These are phyloP conservation scores for Trypanosoma platydactyli DNA, from an alignment of 208 protist genomes.

Conservation along the genomic window DNA sequence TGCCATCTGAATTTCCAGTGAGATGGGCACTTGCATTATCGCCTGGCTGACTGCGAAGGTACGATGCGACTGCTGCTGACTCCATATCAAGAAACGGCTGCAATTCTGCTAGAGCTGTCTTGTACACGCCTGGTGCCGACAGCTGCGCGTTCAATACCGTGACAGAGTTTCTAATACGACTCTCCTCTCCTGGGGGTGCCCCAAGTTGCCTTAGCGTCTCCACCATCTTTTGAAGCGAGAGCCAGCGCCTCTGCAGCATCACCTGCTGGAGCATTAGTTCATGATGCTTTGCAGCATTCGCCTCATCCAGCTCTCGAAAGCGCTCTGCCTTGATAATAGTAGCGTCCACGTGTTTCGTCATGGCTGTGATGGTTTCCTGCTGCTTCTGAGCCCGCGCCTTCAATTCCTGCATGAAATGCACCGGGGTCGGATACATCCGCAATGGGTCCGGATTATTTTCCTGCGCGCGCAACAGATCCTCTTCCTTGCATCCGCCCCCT, in stretches of 20 bases:
- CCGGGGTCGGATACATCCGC: conserved; percentile 49
- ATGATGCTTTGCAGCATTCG: conserved; percentile 34
- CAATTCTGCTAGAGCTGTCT: conserved; percentile 40
- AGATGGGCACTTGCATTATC: conserved; percentile 20
- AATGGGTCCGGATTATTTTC: conserved; percentile 54
- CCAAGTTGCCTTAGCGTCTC: conserved; percentile 57
- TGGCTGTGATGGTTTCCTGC: conserved; percentile 36
- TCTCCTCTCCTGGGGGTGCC: conserved; percentile 39
- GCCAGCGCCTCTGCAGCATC: conserved; percentile 68
- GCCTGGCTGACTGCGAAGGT: conserved; percentile 6
- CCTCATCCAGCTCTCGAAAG: conserved; percentile 44
- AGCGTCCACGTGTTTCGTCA: conserved; percentile 39
- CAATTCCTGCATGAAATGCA: conserved; percentile 80
- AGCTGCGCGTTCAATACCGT: conserved; percentile 47
- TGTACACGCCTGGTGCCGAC: conserved; percentile 45
- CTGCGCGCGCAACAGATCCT: conserved; percentile 53
- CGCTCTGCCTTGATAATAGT: conserved; percentile 38
- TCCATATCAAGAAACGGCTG: conserved; percentile 54
- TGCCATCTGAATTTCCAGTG: conserved; percentile 3
- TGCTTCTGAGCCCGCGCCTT: conserved; percentile 56
- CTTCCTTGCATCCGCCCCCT: conserved; percentile 54
- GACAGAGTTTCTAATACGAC: conserved; percentile 36
- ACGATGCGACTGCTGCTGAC: conserved; percentile 35
- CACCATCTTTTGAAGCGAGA: conserved; percentile 43
- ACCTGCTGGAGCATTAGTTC: conserved; percentile 53